A percentile compares a stretch with the other conserved stretches of the same genome.
Conservation (phyloP, 1,284 basidiomycete species). For the Calocybe gambosa region DNA sequence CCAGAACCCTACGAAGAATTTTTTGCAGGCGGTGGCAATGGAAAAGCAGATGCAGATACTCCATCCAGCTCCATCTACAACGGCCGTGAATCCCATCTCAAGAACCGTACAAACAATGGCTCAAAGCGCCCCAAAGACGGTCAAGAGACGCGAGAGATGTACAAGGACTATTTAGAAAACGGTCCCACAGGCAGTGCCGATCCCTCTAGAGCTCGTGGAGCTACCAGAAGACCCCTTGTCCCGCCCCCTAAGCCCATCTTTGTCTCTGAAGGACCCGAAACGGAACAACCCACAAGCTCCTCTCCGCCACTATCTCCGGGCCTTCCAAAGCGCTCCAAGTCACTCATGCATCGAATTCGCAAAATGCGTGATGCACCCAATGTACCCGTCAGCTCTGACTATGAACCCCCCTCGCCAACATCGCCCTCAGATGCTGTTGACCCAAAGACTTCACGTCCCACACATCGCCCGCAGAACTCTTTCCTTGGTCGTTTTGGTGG, state of each 20-base stretch:
- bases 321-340: slow-evolving; percentile 65
- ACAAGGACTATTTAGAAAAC: slow-evolving; percentile 39
- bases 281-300: slow-evolving; percentile 26
- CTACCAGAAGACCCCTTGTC: slow-evolving; percentile 40
- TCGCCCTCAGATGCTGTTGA: slow-evolving; percentile 34
- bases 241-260: slow-evolving; percentile 81
- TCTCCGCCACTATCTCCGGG: slow-evolving; percentile 35
- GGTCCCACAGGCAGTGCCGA: slow-evolving; percentile 19
- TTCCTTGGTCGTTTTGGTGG: slow-evolving; percentile 65
- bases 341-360: slow-evolving; percentile 77
- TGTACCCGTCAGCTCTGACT: slow-evolving; percentile 56
- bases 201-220: slow-evolving; percentile 24
- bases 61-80: slow-evolving; percentile 62
- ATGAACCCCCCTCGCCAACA: slow-evolving; percentile 43
- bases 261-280: slow-evolving; percentile 42
- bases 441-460: slow-evolving; percentile 37
- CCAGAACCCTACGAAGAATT: slow-evolving; percentile 86
- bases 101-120: slow-evolving; percentile 21
- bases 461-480: slow-evolving; percentile 64
- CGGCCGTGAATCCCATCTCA: slow-evolving; percentile 37
- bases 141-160: slow-evolving; percentile 39
- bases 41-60: slow-evolving; percentile 50
- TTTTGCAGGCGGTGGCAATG: slow-evolving; percentile 61
- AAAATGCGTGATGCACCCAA: slow-evolving; percentile 80
- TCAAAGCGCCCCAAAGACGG: slow-evolving; percentile 34